Evolutionary conservation across 1,284 basidiomycete genomes (phyloP), one percentile per base, ranked within the genome.

Genomic region (Fomitopsis palustris): DNA sequence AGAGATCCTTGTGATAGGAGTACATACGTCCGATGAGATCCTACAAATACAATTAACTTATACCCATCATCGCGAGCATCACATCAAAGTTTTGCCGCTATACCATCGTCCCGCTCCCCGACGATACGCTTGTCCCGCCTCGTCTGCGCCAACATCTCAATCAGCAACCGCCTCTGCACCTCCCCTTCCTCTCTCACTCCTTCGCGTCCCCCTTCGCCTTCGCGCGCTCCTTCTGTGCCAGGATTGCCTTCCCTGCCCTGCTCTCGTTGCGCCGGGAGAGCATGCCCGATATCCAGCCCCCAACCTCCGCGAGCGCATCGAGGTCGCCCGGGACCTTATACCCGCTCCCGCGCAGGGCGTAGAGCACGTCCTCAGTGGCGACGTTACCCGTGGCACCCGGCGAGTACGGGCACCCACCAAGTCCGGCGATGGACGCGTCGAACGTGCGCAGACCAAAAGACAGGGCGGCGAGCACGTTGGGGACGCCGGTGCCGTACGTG

Each of bases 311-410:
- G 49, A 96, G 77, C 62, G 81, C 75, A 19, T 85, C 81, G 39
- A 95, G 74, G 14, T 77, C 73, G 0, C 86, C 84, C 0, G 80
- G 82, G 0, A 93, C 87, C 16, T 81, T 73, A 74, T 92, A 95
- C 1, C 80, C 81, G 6, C 87, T 86, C 25, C 80, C 84, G 53
- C 87, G 84, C 5, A 98, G 80, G 0, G 92, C 90, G 65, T 96
- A 95, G 3, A 97, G 79, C 0, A 96, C 86, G 65, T 95, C 93
- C 69, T 96, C 95, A 0, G 93, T 96, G 0, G 92, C 88, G 27
- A 95, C 91, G 67, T 96, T 96, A n/a, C 94, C 94, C 0, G 92
- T 95, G 4, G 95, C 94, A 1, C 95, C 95, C 0, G 96, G 96
- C 0, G 94, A 95, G 74, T 95, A 98, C 1, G 96, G 95, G 69